Percentiles rank a stretch among this genome's conserved stretches.
These are phyloP conservation scores for Tricholomella constricta DNA, from an alignment of 768 basidiomycete genomes.

Conservation along the genomic window DNA sequence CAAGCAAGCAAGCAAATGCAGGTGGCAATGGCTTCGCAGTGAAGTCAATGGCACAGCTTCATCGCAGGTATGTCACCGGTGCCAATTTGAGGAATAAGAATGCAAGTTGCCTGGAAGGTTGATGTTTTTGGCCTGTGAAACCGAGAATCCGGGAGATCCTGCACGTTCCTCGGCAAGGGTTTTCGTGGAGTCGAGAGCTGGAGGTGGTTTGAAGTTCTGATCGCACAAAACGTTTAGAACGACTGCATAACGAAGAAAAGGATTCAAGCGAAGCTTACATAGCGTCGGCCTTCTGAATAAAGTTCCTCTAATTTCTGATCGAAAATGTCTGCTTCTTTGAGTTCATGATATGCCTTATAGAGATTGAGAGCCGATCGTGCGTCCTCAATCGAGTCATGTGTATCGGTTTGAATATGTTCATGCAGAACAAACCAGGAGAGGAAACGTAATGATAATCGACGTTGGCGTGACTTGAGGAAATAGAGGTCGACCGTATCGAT, in stretches of 20 bases:
- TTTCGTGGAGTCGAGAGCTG: conserved; percentile 1
- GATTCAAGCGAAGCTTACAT: conserved; percentile 47
- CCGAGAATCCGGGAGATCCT: conserved; percentile 8
- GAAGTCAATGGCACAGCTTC: too few relatives aligned
- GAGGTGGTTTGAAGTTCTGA: conserved; percentile 25
- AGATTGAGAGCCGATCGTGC: conserved; percentile 83
- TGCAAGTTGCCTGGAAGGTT: not conserved
- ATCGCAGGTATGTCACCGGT: not conserved
- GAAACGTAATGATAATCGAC: conserved; percentile 89
- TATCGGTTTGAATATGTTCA: conserved; percentile 90
- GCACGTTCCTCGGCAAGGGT: conserved; percentile 3
- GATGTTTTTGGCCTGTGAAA: not conserved
- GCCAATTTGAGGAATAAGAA: conserved; percentile 7
- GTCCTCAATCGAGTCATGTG: conserved; percentile 99
- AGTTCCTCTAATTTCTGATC: conserved; percentile 87
- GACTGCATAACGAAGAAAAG: not conserved
- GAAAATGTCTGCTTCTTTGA: conserved; percentile 76
- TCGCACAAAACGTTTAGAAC: not conserved
- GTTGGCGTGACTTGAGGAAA: conserved; percentile 76
- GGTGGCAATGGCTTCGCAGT: not conserved
- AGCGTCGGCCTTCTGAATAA: conserved; percentile 75
- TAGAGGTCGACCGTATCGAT: conserved; percentile 99
- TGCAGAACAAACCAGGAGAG: conserved; percentile 92
- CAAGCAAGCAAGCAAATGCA: not conserved
- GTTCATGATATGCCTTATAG: conserved; percentile 78